Percentiles rank a stretch among this genome's conserved stretches.
phyloP scores from a whole-genome alignment of 2,329 filamentous ascomycete genomes.

The Rhynchosporium graminicola region DNA sequence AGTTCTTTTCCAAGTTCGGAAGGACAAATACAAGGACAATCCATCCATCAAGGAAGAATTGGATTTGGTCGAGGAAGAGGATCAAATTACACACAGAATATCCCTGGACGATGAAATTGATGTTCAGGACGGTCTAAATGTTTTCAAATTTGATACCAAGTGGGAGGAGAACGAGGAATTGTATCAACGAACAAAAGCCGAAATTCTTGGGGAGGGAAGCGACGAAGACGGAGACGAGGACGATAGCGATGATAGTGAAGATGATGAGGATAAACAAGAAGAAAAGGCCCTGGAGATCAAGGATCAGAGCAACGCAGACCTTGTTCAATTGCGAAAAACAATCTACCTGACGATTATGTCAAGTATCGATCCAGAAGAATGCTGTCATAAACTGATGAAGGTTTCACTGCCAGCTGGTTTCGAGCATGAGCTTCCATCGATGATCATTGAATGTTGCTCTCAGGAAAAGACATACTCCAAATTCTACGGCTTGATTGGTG shows the following conservation, averaged over 20 bases:
- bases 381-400: constrained; percentile 94
- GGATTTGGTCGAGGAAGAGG: constrained; percentile 94
- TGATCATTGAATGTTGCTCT: constrained; percentile 96
- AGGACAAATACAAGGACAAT: constrained; percentile 96
- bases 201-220: constrained; percentile 92
- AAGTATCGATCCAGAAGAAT: constrained; percentile 93
- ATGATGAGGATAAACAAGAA: constrained; percentile 73
- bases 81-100: constrained; percentile 90
- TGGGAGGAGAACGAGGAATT: constrained; percentile 90
- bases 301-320: constrained; percentile 93
- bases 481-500: constrained; percentile 92
- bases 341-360: constrained; percentile 99
- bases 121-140: constrained; percentile 83
- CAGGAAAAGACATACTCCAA: constrained; percentile 98
- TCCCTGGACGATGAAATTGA: constrained; percentile 83
- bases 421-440: constrained; percentile 88
- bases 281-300: constrained; percentile 91
- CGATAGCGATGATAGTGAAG: constrained; percentile 64
- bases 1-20: constrained; percentile 92
- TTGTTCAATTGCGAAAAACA: constrained; percentile 88
- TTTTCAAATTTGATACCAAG: constrained; percentile 91
- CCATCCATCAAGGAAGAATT: constrained; percentile 88
- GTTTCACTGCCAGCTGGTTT: constrained; percentile 84
- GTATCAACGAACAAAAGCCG: constrained; percentile 86
- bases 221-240: constrained; percentile 72